Conservation (phyloP, 2,329 filamentous ascomycete genomes). For the Beauveria medogensis region DNA sequence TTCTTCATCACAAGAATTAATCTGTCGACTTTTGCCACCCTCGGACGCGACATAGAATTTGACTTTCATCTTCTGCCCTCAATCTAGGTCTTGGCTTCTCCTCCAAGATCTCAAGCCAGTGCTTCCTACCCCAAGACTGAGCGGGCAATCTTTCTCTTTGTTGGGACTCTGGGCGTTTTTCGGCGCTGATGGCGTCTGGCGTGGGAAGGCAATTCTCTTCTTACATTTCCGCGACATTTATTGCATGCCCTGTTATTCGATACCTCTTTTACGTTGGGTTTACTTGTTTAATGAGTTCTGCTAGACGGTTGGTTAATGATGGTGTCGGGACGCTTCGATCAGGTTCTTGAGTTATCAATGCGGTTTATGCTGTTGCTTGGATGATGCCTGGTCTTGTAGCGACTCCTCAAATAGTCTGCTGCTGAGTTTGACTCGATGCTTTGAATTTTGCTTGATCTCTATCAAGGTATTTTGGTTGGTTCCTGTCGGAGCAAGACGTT, state of each 20-base stretch:
- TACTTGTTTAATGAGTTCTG: slow-evolving; percentile 2
- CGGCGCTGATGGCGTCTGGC: slow-evolving; percentile 9
- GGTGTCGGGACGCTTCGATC: background rate
- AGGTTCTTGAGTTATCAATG: background rate
- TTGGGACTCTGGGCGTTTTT: background rate
- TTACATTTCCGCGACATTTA: slow-evolving; percentile 2
- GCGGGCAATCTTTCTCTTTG: slow-evolving; percentile 2
- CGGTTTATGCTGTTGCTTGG: background rate
- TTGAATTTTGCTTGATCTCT: background rate
- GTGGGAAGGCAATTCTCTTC: background rate
- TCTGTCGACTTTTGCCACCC: background rate
- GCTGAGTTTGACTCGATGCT: background rate
- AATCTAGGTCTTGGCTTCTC: background rate
- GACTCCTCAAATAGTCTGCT: background rate
- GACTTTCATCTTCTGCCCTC: background rate
- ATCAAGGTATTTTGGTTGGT: background rate
- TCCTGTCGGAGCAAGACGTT: background rate
- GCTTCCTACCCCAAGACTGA: background rate
- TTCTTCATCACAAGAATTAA: background rate
- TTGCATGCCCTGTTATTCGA: slow-evolving; percentile 6
- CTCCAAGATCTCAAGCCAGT: background rate
- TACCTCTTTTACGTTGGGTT: slow-evolving; percentile 7
- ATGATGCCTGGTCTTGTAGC: background rate
- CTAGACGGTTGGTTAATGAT: background rate
- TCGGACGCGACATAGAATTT: background rate